A percentile compares a stretch with the other conserved stretches of the same genome.
Evolutionary conservation across 768 basidiomycete genomes (phyloP).

Genomic region (Leccinum arenicola): DNA sequence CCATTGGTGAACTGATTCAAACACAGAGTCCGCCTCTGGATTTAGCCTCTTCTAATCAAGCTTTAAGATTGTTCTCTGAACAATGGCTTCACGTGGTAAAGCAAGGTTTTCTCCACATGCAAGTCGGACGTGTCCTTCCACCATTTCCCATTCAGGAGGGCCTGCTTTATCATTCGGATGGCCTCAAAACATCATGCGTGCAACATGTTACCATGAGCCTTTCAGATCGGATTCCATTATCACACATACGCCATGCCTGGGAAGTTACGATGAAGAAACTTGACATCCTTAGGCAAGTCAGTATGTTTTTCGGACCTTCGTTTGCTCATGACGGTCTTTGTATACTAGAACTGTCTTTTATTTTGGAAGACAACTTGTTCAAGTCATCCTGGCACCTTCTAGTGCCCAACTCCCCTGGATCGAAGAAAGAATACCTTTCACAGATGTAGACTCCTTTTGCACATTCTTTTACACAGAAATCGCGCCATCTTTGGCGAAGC

Average conservation of each 20-base stretch:
- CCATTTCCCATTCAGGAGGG: constrained; percentile 48
- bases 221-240: constrained; percentile 18
- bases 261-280: constrained; percentile 22
- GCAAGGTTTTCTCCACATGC: neutral
- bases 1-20: constrained; percentile 19
- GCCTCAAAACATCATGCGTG: constrained; percentile 39
- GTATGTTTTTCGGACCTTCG: neutral
- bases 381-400: constrained; percentile 24
- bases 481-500: constrained; percentile 19
- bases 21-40: neutral
- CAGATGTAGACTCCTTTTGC: constrained; percentile 17
- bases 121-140: constrained; percentile 33
- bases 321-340: neutral
- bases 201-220: constrained; percentile 41
- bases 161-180: constrained; percentile 40
- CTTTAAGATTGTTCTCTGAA: constrained; percentile 17
- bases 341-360: constrained; percentile 31
- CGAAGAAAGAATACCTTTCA: constrained; percentile 8
- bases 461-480: constrained; percentile 20
- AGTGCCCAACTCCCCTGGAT: constrained; percentile 16
- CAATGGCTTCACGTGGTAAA: constrained; percentile 14
- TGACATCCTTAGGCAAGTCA: constrained; percentile 28
- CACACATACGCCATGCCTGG: constrained; percentile 35
- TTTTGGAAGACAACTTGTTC: constrained; percentile 28
- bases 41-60: neutral